phyloP scores from a whole-genome alignment of 345 rosid genomes.

The Sisymbrium altissimum region DNA sequence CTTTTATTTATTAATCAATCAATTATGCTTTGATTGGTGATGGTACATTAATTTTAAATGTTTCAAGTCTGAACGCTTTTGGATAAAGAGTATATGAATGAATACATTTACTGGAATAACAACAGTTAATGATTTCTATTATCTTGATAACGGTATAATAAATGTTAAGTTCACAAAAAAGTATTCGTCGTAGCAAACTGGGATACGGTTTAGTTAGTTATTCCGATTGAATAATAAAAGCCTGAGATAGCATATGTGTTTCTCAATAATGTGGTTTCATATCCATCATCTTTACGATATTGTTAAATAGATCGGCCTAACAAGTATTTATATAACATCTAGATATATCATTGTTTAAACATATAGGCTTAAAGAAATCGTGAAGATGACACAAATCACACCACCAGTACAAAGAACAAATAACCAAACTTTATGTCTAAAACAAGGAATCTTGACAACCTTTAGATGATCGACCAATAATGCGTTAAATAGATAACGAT shows the following conservation, averaged over 20 bases:
- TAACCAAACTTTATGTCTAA: neutral
- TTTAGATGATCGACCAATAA: neutral
- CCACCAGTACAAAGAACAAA: neutral
- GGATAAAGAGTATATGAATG: neutral
- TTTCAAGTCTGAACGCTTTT: neutral
- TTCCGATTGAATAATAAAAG: neutral
- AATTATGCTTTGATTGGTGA: neutral
- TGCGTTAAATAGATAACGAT: neutral
- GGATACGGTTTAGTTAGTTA: neutral
- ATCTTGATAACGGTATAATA: neutral
- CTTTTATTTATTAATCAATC: too few relatives aligned
- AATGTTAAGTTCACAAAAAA: neutral
- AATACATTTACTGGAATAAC: neutral
- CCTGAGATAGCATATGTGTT: neutral
- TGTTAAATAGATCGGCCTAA: neutral
- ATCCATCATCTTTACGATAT: neutral
- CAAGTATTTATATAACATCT: neutral
- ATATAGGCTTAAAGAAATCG: neutral
- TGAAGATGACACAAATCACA: slow-evolving; percentile 16
- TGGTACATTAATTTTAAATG: neutral
- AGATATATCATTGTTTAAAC: neutral
- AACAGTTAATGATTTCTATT: neutral
- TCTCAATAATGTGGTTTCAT: neutral
- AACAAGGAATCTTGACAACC: neutral
- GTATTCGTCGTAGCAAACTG: neutral